phyloP scores from a whole-genome alignment of 352 stramenopile species.

The Blastocystis sp. region DNA sequence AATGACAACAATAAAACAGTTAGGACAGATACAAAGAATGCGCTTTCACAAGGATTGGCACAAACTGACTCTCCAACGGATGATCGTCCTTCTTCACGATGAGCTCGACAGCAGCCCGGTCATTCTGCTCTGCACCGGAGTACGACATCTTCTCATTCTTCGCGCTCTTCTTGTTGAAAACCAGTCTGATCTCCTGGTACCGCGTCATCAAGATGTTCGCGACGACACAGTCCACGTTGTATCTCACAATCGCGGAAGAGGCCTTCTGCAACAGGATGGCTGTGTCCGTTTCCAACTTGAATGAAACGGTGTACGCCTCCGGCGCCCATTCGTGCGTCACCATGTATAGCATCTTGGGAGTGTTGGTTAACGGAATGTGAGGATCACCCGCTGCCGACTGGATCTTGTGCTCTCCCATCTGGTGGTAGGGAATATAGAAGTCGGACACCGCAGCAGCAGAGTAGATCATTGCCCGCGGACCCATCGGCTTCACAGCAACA shows the following conservation, averaged over 20 bases:
- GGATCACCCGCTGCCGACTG: slow-evolving; percentile 84
- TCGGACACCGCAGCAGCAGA: slow-evolving; percentile 95
- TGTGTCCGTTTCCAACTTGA: slow-evolving; percentile 98
- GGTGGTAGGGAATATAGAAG: slow-evolving; percentile 91
- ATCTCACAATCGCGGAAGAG: slow-evolving; percentile 83
- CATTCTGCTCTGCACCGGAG: background rate
- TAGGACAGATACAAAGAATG: slow-evolving; percentile 34
- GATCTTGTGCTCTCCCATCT: slow-evolving; percentile 94
- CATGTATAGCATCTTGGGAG: slow-evolving; percentile 93
- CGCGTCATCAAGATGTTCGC: slow-evolving; percentile 93
- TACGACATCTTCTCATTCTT: slow-evolving; percentile 24
- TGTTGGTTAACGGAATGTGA: slow-evolving; percentile 86
- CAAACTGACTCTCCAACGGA: slow-evolving; percentile 38
- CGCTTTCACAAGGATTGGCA: slow-evolving; percentile 34
- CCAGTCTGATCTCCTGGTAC: slow-evolving; percentile 86
- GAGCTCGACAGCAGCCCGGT: background rate
- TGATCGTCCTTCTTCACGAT: slow-evolving; percentile 15
- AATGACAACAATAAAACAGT: background rate
- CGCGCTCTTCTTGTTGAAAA: slow-evolving; percentile 75
- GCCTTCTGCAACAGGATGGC: slow-evolving; percentile 89
- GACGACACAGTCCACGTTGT: slow-evolving; percentile 94
- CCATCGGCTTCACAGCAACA: slow-evolving; percentile 79
- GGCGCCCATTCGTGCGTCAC: slow-evolving; percentile 89
- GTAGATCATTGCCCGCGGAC: slow-evolving; percentile 86
- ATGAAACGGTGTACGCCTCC: slow-evolving; percentile 92